Evolutionary conservation across 2,329 filamentous ascomycete genomes (phyloP).

Genomic region (Aspergillus amoenus): DNA sequence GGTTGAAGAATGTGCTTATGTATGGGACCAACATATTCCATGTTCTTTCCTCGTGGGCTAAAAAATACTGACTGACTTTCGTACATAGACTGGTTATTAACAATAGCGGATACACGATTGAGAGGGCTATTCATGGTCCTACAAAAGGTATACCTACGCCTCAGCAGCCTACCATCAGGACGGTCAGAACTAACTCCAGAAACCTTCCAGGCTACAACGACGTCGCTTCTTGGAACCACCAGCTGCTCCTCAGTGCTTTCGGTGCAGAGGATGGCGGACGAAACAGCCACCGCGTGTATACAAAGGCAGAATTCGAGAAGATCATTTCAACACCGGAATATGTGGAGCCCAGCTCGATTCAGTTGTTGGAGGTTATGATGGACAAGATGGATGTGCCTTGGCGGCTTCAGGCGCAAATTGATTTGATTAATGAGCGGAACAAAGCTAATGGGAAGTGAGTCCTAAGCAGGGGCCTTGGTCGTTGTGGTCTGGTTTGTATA

Average conservation of each 20-base stretch:
- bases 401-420: slow-evolving; percentile 2
- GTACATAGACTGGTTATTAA: slow-evolving; percentile 65
- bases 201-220: slow-evolving; percentile 66
- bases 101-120: slow-evolving; percentile 83
- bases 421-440: slow-evolving; percentile 3
- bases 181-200: no score
- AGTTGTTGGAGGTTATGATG: slow-evolving; percentile 4
- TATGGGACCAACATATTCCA: not conserved
- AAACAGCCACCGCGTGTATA: slow-evolving; percentile 64
- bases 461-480: no score
- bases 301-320: slow-evolving; percentile 62
- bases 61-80: slow-evolving; percentile 51
- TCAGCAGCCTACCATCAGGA: no score
- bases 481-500: no score
- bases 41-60: not conserved
- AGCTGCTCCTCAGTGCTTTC: slow-evolving; percentile 65
- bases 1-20: slow-evolving; percentile 40
- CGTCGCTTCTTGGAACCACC: slow-evolving; percentile 70
- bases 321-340: not conserved
- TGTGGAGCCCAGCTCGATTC: not conserved
- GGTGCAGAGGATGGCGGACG: slow-evolving; percentile 57
- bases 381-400: slow-evolving; percentile 4
- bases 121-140: slow-evolving; percentile 80
- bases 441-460: no score
- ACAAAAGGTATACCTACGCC: slow-evolving; percentile 34